phyloP scores from a whole-genome alignment of 768 basidiomycete species.

The Tulasnella sp. region DNA sequence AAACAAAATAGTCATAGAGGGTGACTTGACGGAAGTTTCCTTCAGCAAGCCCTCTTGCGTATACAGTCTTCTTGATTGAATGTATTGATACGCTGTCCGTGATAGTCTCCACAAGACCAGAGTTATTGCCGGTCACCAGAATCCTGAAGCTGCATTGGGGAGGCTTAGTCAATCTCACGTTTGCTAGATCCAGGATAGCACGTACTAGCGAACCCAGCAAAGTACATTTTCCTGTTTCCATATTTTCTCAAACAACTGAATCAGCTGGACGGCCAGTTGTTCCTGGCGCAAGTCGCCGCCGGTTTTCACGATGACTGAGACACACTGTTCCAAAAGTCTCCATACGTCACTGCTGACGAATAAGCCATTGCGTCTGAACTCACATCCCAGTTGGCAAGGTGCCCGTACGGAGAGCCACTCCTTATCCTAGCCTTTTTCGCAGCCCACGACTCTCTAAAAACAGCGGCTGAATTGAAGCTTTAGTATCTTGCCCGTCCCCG shows the following conservation, averaged over 20 bases:
- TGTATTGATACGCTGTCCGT: conserved; percentile 98
- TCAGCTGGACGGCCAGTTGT: conserved; percentile 92
- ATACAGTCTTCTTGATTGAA: conserved; percentile 98
- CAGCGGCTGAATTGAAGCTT: conserved; percentile 50
- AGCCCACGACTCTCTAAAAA: conserved; percentile 93
- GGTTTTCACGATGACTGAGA: conserved; percentile 97
- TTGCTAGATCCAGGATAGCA: neutral
- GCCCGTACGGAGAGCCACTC: conserved; percentile 91
- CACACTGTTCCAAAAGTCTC: conserved; percentile 55
- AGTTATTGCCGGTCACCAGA: conserved; percentile 85
- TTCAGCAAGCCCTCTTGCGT: conserved; percentile 78
- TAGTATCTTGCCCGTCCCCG: neutral
- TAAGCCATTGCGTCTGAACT: conserved; percentile 27
- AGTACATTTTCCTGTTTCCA: conserved; percentile 91
- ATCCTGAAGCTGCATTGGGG: conserved; percentile 74
- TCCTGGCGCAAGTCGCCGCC: conserved; percentile 96
- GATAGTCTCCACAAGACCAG: conserved; percentile 95
- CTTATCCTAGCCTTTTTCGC: conserved; percentile 95
- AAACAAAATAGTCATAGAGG: conserved; percentile 85
- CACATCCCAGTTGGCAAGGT: conserved; percentile 65
- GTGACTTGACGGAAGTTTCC: conserved; percentile 84
- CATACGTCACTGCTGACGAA: neutral
- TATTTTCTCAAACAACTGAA: conserved; percentile 86
- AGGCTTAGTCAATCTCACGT: neutral
- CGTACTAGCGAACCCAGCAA: conserved; percentile 26